Evolutionary conservation across 176 grass and related monocot genomes (phyloP), one percentile per base, ranked within the genome.

Genomic region (Oryza punctata): DNA sequence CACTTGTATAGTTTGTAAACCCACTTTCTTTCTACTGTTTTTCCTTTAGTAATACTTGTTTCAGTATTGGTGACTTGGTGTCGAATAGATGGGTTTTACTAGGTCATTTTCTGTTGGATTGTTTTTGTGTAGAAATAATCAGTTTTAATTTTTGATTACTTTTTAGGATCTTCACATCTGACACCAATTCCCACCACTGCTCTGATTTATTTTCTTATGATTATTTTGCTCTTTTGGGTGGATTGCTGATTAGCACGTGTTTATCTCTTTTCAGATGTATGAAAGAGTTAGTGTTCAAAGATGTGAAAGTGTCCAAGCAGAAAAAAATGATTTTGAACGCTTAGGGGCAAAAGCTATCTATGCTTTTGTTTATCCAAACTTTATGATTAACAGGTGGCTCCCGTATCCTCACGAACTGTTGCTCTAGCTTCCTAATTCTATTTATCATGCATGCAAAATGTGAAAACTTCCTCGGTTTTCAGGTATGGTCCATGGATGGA

Each of bases 401-500:
- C 29, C 41, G 75, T 68, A 75, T 78, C 47, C 14, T 77, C 65
- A 30, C 80, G 15, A 73, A 79, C n/a, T 43, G 0, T 60, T 26
- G 18, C 18, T 87, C 71, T 24, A 25, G 7, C 24, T 52, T 50
- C 30, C 3, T 73, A 14, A 18, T 12, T 81, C 30, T 44, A 10
- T 12, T 27, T 73, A 19, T 83, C n/a, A 45, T 57, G 8, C 54
- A 73, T 54, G 24, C 10, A 7, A 38, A 3, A 45, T 65, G 75
- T 38, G 32, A 73, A 30, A 45, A 85, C 54, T 6, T 75, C 75
- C 63, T 83, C 1, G 57, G 30, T 90, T 66, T 73, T 71, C 76
- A 98, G 96, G 80, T 98, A 95, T 12, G 93, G 96, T 85, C 96
- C 96, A 35, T 98, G 96, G 96, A 92, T 98, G 96, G 96, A 98